A percentile compares a stretch with the other conserved stretches of the same genome.
Conservation (phyloP, 2,329 filamentous ascomycete species). For the Phialophora verrucosa region DNA sequence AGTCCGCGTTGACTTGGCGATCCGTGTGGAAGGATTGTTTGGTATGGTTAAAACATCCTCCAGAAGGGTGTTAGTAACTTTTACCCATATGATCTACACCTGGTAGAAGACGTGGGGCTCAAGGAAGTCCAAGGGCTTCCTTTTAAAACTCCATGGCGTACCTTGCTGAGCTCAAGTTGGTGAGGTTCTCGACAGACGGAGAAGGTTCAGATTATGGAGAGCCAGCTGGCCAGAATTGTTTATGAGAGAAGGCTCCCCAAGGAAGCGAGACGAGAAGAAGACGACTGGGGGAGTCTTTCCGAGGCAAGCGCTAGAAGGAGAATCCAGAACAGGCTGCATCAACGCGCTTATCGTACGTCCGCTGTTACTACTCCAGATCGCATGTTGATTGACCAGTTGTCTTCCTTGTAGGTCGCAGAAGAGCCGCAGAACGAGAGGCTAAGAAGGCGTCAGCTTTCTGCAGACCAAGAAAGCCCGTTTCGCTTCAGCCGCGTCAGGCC, state of each 20-base stretch:
- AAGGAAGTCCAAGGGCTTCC: neutral
- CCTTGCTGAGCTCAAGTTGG: neutral
- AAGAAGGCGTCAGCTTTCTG: constrained; percentile 13
- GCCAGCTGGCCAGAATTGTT: constrained; percentile 14
- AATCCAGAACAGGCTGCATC: constrained; percentile 26
- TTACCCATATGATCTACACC: neutral
- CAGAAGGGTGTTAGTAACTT: neutral
- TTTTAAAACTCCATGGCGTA: neutral
- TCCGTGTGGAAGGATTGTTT: neutral
- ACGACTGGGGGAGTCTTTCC: constrained; percentile 24
- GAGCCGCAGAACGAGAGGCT: constrained; percentile 24
- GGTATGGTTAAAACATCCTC: neutral
- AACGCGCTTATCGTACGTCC: constrained; percentile 23
- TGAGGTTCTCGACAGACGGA: neutral
- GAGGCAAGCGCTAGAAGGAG: constrained; percentile 19
- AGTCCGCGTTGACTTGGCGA: neutral
- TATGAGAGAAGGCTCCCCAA: constrained; percentile 20
- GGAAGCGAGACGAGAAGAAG: constrained; percentile 21
- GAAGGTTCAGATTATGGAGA: neutral
- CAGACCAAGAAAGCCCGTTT: constrained; percentile 8
- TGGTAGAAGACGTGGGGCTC: neutral
- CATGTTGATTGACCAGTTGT: constrained; percentile 6
- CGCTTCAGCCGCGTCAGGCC: constrained; percentile 3
- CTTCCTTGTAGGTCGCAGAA: constrained; percentile 15
- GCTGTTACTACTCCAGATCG: neutral